Conservation (phyloP, 352 stramenopile species). For the Globisporangium irregulare region DNA sequence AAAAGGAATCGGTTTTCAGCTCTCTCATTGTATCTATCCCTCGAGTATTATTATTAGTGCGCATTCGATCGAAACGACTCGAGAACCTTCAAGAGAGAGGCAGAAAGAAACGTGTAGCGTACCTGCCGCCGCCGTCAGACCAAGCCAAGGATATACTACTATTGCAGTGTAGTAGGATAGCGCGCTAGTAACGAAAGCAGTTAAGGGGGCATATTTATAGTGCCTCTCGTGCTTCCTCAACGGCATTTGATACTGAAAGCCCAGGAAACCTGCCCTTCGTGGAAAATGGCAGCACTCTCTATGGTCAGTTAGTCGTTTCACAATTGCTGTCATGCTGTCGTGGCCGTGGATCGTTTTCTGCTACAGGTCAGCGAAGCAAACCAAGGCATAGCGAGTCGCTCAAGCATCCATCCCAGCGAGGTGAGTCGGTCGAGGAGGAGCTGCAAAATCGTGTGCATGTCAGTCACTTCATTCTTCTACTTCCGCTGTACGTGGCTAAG, state of each 20-base stretch:
- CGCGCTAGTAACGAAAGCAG: constrained; percentile 3
- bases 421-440: constrained; percentile 4
- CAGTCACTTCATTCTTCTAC: constrained; percentile 25
- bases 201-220: constrained; percentile 18
- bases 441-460: constrained; percentile 7
- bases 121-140: not conserved
- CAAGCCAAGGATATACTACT: not conserved
- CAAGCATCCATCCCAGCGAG: not conserved
- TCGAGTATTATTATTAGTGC: not conserved
- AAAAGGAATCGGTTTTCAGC: constrained; percentile 2
- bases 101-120: not conserved
- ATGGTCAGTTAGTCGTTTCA: constrained; percentile 20
- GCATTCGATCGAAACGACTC: constrained; percentile 6
- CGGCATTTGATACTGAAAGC: constrained; percentile 1
- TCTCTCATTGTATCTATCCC: not conserved
- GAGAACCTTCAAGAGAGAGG: constrained; percentile 7
- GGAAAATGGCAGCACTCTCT: constrained; percentile 17
- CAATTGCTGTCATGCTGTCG: not conserved
- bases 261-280: constrained; percentile 11
- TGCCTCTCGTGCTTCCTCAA: constrained; percentile 20
- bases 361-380: constrained; percentile 2
- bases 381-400: not conserved
- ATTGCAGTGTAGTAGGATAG: no score
- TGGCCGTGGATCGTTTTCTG: constrained; percentile 10
- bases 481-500: constrained; percentile 20